Evolutionary conservation across 768 basidiomycete genomes (phyloP).

Genomic region (Hygrocybe punicea): DNA sequence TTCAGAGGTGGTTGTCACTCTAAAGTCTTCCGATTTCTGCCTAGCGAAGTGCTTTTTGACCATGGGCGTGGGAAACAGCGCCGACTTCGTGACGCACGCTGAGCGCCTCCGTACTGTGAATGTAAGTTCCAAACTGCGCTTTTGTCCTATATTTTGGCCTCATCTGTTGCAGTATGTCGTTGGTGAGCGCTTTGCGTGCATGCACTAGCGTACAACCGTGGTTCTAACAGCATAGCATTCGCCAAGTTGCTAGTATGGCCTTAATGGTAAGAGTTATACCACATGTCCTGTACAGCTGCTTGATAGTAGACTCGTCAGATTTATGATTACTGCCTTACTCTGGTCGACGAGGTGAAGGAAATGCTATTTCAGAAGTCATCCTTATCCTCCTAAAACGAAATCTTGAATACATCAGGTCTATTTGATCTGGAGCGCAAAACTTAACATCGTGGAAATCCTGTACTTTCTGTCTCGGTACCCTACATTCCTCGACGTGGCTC

Average conservation of each 20-base stretch:
- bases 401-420: background rate
- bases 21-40: too few relatives aligned
- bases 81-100: too few relatives aligned
- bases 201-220: too few relatives aligned
- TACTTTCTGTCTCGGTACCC: conserved; percentile 2
- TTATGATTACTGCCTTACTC: background rate
- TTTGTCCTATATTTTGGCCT: too few relatives aligned
- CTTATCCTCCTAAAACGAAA: too few relatives aligned
- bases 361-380: background rate
- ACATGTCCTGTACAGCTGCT: background rate
- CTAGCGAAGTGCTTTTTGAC: too few relatives aligned
- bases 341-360: background rate
- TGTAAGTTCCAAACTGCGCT: too few relatives aligned
- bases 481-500: background rate
- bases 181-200: too few relatives aligned
- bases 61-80: too few relatives aligned
- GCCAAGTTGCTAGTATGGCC: background rate
- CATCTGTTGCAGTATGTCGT: too few relatives aligned
- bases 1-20: too few relatives aligned
- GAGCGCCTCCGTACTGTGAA: too few relatives aligned
- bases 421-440: background rate
- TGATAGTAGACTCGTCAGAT: background rate
- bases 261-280: background rate
- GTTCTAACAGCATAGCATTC: background rate
- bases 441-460: background rate